phyloP scores from a whole-genome alignment of 2,329 filamentous ascomycete species.

The Fusarium sp. region DNA sequence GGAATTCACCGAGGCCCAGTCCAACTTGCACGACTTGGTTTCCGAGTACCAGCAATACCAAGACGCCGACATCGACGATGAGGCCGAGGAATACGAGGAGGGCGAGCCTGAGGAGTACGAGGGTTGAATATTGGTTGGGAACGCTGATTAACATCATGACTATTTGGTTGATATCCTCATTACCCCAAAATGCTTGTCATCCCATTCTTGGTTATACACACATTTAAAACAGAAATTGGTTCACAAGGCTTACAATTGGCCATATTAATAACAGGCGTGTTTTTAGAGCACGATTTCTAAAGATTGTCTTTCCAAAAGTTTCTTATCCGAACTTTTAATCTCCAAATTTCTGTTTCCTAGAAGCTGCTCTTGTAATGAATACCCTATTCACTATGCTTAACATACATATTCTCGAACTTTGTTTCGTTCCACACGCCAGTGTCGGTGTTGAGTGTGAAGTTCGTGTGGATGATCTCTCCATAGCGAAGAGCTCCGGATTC shows the following conservation, averaged over 20 bases:
- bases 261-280: slow-evolving; percentile 15
- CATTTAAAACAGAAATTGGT: slow-evolving; percentile 34
- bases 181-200: slow-evolving; percentile 20
- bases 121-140: slow-evolving; percentile 12
- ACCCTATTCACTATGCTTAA: slow-evolving; percentile 4
- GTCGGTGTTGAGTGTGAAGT: slow-evolving; percentile 32
- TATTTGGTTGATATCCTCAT: slow-evolving; percentile 20
- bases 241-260: slow-evolving; percentile 13
- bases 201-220: slow-evolving; percentile 21
- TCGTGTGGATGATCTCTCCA: slow-evolving; percentile 54
- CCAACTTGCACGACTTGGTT: slow-evolving; percentile 99
- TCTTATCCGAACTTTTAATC: background rate
- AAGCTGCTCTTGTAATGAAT: background rate
- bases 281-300: background rate
- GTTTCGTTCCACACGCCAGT: slow-evolving; percentile 27
- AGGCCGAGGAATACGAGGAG: slow-evolving; percentile 77
- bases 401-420: slow-evolving; percentile 26
- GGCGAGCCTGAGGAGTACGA: slow-evolving; percentile 44
- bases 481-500: slow-evolving; percentile 67
- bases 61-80: slow-evolving; percentile 96
- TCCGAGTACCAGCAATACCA: slow-evolving; percentile 99
- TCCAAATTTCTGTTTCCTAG: background rate
- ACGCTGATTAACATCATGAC: slow-evolving; percentile 16
- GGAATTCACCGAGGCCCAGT: slow-evolving; percentile 99
- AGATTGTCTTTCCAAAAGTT: background rate